A percentile compares a stretch with the other conserved stretches of the same genome.
Evolutionary conservation across 306 rosid species (phyloP).

Genomic region (Hippophae rhamnoides): DNA sequence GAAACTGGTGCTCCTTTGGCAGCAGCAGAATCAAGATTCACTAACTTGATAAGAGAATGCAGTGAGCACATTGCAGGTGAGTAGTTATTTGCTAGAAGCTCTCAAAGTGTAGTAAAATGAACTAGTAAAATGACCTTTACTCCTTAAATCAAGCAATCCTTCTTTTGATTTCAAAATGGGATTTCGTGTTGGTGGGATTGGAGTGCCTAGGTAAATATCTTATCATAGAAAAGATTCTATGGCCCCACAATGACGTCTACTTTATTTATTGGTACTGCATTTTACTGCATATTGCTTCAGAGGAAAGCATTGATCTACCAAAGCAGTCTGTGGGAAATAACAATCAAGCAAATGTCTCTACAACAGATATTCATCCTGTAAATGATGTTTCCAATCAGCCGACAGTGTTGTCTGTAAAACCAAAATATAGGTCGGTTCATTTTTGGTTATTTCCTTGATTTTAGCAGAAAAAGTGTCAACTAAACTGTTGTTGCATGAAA

Average conservation of each 20-base stretch:
- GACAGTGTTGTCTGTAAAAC: constrained; percentile 34
- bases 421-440: constrained; percentile 56
- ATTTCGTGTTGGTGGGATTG: constrained; percentile 7
- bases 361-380: constrained; percentile 25
- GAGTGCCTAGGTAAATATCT: neutral
- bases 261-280: neutral
- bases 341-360: constrained; percentile 15
- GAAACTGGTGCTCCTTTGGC: constrained; percentile 58
- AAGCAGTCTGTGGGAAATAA: constrained; percentile 22
- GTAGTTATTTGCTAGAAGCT: constrained; percentile 6
- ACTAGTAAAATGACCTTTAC: neutral
- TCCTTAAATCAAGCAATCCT: neutral
- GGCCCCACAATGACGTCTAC: neutral
- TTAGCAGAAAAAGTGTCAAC: neutral
- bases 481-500: constrained; percentile 1
- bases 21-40: constrained; percentile 43
- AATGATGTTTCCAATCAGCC: constrained; percentile 20
- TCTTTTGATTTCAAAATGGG: neutral
- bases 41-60: constrained; percentile 52
- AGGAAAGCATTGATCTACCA: constrained; percentile 38
- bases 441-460: constrained; percentile 4
- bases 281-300: constrained; percentile 33
- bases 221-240: constrained; percentile 8
- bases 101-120: constrained; percentile 8
- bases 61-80: constrained; percentile 58